A percentile compares a stretch with the other conserved stretches of the same genome.
Conservation (phyloP, 345 rosid species). For the Eucalyptus cloeziana region DNA sequence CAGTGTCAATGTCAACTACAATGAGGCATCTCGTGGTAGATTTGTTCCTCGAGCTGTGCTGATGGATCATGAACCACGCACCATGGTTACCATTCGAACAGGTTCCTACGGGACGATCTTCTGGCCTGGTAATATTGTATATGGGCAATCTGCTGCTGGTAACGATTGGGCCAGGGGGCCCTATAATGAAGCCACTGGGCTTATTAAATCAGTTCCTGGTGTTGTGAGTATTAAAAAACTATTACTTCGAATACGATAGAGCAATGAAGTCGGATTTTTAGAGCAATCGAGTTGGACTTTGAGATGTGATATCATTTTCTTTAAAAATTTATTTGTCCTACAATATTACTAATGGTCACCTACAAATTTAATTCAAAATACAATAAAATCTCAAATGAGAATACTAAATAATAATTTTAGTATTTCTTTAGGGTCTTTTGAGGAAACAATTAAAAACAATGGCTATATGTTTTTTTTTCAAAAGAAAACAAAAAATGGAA, state of each 20-base stretch:
- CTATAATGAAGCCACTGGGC: slow-evolving; percentile 15
- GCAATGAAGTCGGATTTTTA: accelerated
- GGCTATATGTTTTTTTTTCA: no score
- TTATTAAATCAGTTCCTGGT: slow-evolving; percentile 1
- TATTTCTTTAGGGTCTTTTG: accelerated
- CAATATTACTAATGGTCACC: accelerated
- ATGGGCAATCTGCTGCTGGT: slow-evolving; percentile 17
- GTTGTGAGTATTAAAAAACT: not conserved
- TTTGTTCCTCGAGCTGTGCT: slow-evolving; percentile 27
- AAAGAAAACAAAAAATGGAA: no score
- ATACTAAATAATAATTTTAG: no score
- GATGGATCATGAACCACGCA: slow-evolving; percentile 28
- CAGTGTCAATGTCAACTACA: slow-evolving; percentile 18
- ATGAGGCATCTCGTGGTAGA: slow-evolving; percentile 18
- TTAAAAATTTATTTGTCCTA: no score
- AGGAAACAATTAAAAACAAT: no score
- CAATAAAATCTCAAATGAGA: no score
- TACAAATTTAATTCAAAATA: accelerated
- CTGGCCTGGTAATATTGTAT: slow-evolving; percentile 15
- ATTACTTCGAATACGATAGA: accelerated
- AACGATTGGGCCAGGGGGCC: slow-evolving; percentile 18
- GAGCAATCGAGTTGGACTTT: accelerated
- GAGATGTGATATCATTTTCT: accelerated
- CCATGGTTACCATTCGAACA: slow-evolving; percentile 15
- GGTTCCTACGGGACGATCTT: slow-evolving; percentile 14